Evolutionary conservation across 805 yeast genomes (phyloP).

Genomic region (Isabelozyma heimii): DNA sequence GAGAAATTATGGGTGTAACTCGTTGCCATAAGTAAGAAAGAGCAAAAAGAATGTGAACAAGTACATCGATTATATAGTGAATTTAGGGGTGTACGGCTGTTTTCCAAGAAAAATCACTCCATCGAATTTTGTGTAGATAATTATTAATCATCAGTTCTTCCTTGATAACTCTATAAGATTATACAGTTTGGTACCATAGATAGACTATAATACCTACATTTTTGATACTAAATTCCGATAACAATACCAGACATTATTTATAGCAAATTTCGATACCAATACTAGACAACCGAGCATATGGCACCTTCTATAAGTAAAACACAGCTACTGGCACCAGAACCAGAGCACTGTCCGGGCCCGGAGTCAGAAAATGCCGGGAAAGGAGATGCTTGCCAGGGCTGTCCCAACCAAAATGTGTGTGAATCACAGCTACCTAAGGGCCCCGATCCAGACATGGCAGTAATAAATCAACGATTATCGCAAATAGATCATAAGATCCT

Average conservation of each 20-base stretch:
- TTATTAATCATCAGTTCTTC: neutral
- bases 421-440: constrained; percentile 81
- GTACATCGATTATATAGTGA: neutral
- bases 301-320: constrained; percentile 5
- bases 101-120: too few relatives aligned
- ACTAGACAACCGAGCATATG: neutral
- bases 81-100: neutral
- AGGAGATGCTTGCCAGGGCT: constrained; percentile 90
- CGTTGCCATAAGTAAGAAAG: too few relatives aligned
- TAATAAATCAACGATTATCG: constrained; percentile 65
- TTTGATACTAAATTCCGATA: too few relatives aligned
- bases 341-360: constrained; percentile 99
- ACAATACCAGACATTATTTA: too few relatives aligned
- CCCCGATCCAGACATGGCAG: constrained; percentile 89
- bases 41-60: too few relatives aligned
- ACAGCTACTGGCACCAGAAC: constrained; percentile 63
- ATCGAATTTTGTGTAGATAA: neutral
- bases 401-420: constrained; percentile 92
- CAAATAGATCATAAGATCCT: constrained; percentile 74
- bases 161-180: too few relatives aligned
- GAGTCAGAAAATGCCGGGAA: constrained; percentile 92
- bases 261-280: too few relatives aligned
- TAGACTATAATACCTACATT: too few relatives aligned
- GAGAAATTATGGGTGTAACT: too few relatives aligned
- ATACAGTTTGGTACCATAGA: too few relatives aligned